These are phyloP conservation scores for Cubamyces lactineus DNA, from an alignment of 768 basidiomycete species.

Conservation along the genomic window DNA sequence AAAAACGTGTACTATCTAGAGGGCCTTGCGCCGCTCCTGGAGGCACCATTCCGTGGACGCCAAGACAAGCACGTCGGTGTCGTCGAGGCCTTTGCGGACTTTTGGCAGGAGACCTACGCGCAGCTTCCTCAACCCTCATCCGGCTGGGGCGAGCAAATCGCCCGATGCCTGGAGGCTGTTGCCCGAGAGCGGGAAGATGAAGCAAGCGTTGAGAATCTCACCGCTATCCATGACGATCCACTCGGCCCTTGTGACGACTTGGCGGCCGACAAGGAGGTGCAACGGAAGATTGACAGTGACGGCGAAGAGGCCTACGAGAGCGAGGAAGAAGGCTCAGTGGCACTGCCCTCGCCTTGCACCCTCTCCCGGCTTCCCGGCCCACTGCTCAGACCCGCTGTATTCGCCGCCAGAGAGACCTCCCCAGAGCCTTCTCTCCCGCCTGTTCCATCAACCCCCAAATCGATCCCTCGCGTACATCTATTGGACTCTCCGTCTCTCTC, in stretches of 20 bases:
- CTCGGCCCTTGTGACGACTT: slow-evolving; percentile 4
- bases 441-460: slow-evolving; percentile 22
- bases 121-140: slow-evolving; percentile 42
- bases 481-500: neutral
- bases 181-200: slow-evolving; percentile 16
- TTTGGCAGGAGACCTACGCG: slow-evolving; percentile 60
- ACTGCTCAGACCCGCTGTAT: neutral
- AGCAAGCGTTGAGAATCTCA: slow-evolving; percentile 22
- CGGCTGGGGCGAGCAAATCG: slow-evolving; percentile 60
- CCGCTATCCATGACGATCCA: slow-evolving; percentile 16
- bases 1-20: slow-evolving; percentile 45
- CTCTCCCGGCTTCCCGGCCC: slow-evolving; percentile 8
- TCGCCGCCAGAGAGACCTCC: neutral
- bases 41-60: slow-evolving; percentile 59
- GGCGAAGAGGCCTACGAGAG: slow-evolving; percentile 5
- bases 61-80: slow-evolving; percentile 47
- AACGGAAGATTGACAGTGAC: neutral
- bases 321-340: slow-evolving; percentile 17
- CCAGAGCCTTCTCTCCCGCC: neutral
- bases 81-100: slow-evolving; percentile 58
- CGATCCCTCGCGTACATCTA: neutral
- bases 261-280: neutral
- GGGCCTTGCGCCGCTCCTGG: slow-evolving; percentile 53
- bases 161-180: slow-evolving; percentile 36
- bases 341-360: slow-evolving; percentile 9